These are phyloP conservation scores for Mallotus japonicus DNA, from an alignment of 441 rosid genomes.

Conservation along the genomic window DNA sequence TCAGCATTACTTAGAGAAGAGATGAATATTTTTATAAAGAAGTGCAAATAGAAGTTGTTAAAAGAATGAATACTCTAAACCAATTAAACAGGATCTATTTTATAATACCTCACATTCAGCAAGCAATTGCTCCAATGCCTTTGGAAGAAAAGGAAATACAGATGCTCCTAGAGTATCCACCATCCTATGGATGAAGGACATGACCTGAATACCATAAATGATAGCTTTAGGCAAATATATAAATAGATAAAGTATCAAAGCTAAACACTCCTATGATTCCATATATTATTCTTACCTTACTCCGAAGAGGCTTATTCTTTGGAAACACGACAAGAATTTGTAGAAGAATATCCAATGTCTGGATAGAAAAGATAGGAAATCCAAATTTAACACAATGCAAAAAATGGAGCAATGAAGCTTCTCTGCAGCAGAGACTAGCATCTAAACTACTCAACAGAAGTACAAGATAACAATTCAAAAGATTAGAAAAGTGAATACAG, in stretches of 20 bases:
- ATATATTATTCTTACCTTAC: conserved; percentile 57
- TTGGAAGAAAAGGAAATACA: conserved; percentile 89
- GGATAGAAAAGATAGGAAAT: conserved; percentile 25
- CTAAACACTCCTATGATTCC: conserved; percentile 9
- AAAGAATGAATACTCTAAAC: background rate
- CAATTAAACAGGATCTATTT: background rate
- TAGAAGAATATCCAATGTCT: conserved; percentile 89
- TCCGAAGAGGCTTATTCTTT: conserved; percentile 64
- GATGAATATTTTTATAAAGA: background rate
- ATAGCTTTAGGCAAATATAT: conserved; percentile 21
- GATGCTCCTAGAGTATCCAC: conserved; percentile 84
- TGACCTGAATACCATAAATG: conserved; percentile 50
- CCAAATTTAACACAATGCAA: background rate
- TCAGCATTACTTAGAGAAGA: background rate
- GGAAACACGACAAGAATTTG: conserved; percentile 81
- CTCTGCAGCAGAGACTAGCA: background rate
- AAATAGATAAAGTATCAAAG: conserved; percentile 15
- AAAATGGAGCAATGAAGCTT: background rate
- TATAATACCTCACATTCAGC: conserved; percentile 78
- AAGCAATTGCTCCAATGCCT: conserved; percentile 81
- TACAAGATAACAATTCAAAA: background rate
- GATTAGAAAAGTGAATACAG: background rate
- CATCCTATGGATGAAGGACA: conserved; percentile 90
- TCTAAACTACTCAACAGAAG: background rate
- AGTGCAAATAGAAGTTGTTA: background rate